Base-by-base conservation (phyloP, 2,329 filamentous ascomycete species). In the Cercospora sp. region DNA sequence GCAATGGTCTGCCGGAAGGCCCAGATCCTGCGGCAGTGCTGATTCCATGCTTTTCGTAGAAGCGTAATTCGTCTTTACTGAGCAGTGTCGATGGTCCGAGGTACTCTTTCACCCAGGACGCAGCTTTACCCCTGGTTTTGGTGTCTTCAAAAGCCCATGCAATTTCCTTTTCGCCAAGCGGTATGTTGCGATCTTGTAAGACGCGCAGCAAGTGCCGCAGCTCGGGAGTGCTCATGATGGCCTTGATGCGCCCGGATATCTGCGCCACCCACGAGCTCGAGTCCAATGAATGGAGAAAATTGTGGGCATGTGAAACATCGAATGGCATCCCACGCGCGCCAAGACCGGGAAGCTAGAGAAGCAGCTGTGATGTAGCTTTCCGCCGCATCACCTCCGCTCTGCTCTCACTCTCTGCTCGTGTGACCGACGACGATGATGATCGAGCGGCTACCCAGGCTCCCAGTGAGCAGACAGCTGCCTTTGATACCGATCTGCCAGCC, bases 91-190 rank as follows among this genome's bases (percentile, higher is more conserved):
- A 74, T 21, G 80, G 73, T n/a, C 80, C 76, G 30, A 86, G 74
- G 74, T 84, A 84, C 66, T 83, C 79, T 8, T 81, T 75, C 12
- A 85, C 80, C 83, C 84, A 86, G 63, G 75, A 73, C 8, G 77
- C 76, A 53, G 81, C 79, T 45, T 80, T 77, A 18, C 76, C 73
- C 66, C 79, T 79, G 12, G 80, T 84, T 34, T 79, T 75, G 3
- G 77, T 76, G 61, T 80, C 78, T 55, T 82, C 79, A 66, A 86
- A 86, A 6, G 83, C 81, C 74, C 81, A 80, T 28, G 82, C 79
- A 12, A 86, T 79, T 71, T 83, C 82, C 63, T 85, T 82, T 4
- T 79, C 77, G 63, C 80, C 79, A 7, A 83, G 78, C 24, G 79
- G 73, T 13, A 84, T 79, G 18, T 81, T 79, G 30, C 82, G 78